Evolutionary conservation across 2,329 filamentous ascomycete genomes (phyloP).

Genomic region (Didymella sp.): DNA sequence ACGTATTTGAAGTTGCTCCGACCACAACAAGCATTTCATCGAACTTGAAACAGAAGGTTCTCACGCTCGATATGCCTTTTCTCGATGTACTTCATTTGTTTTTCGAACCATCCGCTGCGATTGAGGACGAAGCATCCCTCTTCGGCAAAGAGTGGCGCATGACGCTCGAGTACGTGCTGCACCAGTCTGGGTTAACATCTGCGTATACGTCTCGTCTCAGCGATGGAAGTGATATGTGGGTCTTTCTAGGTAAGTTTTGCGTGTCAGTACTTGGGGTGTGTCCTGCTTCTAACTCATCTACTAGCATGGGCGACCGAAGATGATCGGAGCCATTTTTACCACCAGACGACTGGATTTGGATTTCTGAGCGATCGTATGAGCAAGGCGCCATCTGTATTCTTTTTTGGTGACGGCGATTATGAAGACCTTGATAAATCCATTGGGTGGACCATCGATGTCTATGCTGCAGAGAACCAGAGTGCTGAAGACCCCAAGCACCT

Average conservation of each 20-base stretch:
- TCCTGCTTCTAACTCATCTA: neutral
- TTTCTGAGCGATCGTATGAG: neutral
- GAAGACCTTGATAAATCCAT: neutral
- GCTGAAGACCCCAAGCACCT: neutral
- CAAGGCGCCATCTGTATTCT: neutral
- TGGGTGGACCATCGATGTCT: constrained; percentile 1
- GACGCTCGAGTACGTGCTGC: constrained; percentile 6
- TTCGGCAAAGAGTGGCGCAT: constrained; percentile 12
- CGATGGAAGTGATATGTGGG: neutral
- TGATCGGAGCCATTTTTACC: constrained; percentile 4
- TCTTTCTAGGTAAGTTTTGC: constrained; percentile 1
- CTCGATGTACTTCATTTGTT: constrained; percentile 1
- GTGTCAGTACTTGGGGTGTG: neutral
- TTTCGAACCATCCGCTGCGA: neutral
- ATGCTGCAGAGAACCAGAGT: neutral
- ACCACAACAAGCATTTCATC: constrained; percentile 1
- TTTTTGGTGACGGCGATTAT: constrained; percentile 1
- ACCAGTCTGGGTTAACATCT: neutral
- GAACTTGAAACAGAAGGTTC: too few relatives aligned
- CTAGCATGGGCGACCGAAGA: constrained; percentile 7
- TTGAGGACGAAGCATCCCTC: neutral
- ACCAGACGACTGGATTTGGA: constrained; percentile 5
- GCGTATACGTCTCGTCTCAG: neutral
- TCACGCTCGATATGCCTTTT: constrained; percentile 9
- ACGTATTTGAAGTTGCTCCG: neutral